A percentile compares a stretch with the other conserved stretches of the same genome.
Conservation (phyloP, 139 green algal species). For the Tetradesmus obliquus region DNA sequence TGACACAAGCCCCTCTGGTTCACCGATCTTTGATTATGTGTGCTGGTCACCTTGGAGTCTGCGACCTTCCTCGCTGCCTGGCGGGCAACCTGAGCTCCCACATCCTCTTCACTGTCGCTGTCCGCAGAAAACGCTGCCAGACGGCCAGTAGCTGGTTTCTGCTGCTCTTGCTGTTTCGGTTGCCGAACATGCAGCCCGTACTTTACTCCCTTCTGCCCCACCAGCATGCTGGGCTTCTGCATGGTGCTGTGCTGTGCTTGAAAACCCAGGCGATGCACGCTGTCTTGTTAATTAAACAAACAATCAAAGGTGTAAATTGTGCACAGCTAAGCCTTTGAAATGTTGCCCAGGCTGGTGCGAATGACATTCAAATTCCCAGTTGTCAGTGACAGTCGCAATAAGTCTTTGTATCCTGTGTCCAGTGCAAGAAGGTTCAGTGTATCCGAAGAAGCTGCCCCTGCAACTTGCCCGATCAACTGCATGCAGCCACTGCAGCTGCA, state of each 20-base stretch:
- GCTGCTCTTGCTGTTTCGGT: constrained; percentile 40
- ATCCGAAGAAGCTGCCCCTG: no score
- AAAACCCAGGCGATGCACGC: no score
- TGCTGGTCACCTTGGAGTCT: constrained; percentile 62
- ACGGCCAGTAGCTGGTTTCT: constrained; percentile 16
- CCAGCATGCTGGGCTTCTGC: constrained; percentile 41
- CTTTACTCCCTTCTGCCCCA: constrained; percentile 81
- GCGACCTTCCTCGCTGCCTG: constrained; percentile 78
- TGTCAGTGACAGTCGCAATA: no score
- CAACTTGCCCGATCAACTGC: no score
- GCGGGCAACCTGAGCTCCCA: constrained; percentile 66
- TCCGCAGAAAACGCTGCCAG: constrained; percentile 71
- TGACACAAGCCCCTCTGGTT: neutral
- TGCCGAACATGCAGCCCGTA: constrained; percentile 78
- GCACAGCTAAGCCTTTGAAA: no score
- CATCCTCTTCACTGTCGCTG: constrained; percentile 68
- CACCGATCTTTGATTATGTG: neutral
- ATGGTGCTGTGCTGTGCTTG: neutral
- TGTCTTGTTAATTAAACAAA: no score
- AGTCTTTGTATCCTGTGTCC: no score
- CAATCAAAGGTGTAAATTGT: no score
- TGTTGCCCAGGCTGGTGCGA: no score
- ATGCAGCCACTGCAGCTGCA: no score
- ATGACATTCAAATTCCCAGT: no score
- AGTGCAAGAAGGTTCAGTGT: no score